Base-by-base conservation (phyloP, 2,329 filamentous ascomycete species). In the Grosmannia huntii region DNA sequence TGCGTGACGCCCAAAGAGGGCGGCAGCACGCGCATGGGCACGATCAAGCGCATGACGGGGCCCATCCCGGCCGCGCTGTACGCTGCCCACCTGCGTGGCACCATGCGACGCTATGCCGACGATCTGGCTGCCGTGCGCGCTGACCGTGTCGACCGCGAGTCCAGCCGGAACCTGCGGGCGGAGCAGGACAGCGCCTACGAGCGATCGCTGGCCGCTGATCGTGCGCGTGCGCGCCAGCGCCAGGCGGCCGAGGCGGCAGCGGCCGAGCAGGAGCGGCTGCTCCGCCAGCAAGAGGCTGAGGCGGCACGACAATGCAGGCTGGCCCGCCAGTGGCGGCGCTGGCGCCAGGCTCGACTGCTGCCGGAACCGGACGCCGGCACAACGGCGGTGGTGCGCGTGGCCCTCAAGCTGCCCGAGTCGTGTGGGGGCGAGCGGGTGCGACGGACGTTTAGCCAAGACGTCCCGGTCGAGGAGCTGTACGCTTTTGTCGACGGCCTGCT, bases 161-260 rank as follows among this genome's bases (percentile, higher is more conserved):
- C 89, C 2, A 82, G 87, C n/a, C 81, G 92, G 52, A 88, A 76
- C 65, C 76, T 99, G 38, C 82, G 91, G n/a, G 82, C 87, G 61
- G 84, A 96, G 70, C 94, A 99, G 69, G 90, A 97, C 68, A 87
- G 83, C 11, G 94, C 94, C 0, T 99, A 99, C 70, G 91, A 99
- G 72, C 83, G 90, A 61, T 95, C 89, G 0, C 76, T 99, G 33
- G 92, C 91, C 11, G 83, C 85, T 60, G 94, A 99, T 71, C 80
- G 91, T 46, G 91, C 96, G 70, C 85, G 92, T 23, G 87, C 89
- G 0, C 79, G 88, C 36, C 82, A 86, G 68, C 83, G 82, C 63
- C 84, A 83, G 28, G 84, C 86, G 0, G 76, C 53, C 41, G 23
- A 55, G 19, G 38, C 23, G 1, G 53, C 38, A 28, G 92, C 91